Evolutionary conservation across 2,329 filamentous ascomycete species (phyloP).

Genomic region (Fusarium protoensiforme): DNA sequence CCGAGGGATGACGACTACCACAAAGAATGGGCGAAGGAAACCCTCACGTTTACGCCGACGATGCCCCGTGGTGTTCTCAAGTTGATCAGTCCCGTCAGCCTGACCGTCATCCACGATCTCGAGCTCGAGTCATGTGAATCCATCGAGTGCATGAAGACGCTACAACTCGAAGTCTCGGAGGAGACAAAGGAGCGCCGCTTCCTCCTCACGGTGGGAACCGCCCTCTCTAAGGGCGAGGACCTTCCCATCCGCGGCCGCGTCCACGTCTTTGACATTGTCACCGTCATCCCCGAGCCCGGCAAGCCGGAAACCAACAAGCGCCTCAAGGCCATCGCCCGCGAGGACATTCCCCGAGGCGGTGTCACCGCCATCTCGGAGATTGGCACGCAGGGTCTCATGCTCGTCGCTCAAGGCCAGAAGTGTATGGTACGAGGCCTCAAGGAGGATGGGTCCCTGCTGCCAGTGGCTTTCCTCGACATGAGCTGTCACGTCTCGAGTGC

Average conservation of each 20-base stretch:
- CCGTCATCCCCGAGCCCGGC: conserved; percentile 89
- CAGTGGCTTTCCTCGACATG: conserved; percentile 98
- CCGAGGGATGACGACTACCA: conserved; percentile 89
- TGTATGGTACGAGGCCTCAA: conserved; percentile 96
- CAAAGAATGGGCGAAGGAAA: conserved; percentile 81
- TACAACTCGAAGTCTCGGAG: conserved; percentile 91
- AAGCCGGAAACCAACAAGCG: conserved; percentile 86
- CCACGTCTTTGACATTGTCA: conserved; percentile 91
- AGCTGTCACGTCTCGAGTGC: conserved; percentile 91
- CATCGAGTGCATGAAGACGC: conserved; percentile 82
- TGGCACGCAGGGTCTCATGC: conserved; percentile 87
- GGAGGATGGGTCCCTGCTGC: conserved; percentile 91
- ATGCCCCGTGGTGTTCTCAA: conserved; percentile 79
- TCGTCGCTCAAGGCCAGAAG: conserved; percentile 94
- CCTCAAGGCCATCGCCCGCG: conserved; percentile 86
- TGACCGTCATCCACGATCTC: conserved; percentile 81
- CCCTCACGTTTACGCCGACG: conserved; percentile 71
- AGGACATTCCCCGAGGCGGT: conserved; percentile 91
- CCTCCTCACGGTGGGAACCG: conserved; percentile 86
- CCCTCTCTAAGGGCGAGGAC: conserved; percentile 89
- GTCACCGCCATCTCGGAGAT: conserved; percentile 89
- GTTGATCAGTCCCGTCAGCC: conserved; percentile 80
- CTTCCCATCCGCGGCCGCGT: conserved; percentile 85
- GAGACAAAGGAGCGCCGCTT: conserved; percentile 86
- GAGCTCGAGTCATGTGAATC: conserved; percentile 80